Evolutionary conservation across 2,329 filamentous ascomycete species (phyloP), one percentile per base, ranked within the genome.

Genomic region (Aureobasidium sp.): DNA sequence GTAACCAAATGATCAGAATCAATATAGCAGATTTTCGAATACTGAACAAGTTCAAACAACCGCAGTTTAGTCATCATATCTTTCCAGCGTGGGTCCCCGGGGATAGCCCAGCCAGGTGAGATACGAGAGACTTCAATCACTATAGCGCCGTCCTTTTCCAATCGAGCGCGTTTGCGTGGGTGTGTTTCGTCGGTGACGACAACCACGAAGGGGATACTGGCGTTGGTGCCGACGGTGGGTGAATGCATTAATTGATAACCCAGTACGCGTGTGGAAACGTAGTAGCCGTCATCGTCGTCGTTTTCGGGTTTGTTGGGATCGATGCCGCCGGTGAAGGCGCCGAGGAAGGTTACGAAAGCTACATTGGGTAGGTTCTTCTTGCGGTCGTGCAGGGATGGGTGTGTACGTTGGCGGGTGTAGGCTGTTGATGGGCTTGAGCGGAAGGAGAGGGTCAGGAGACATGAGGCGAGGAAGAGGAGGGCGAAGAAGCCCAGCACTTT

Each of bases 311-410:
- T 65, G 10, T 64, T 66, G 15, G 62, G 59, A 25, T 64, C 63
- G 32, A 62, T 55, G 52, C 60, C 64, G 15, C 65, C 63, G 36
- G 64, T 66, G 49, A 63, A 70, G 48, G 63, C 70, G 36, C 69
- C 69, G 25, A 76, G 70, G 65, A 75, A 75, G 25, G 73, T 75
- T 4, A 73, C 74, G 63, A 71, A 76, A 61, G 73, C 74, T 54
- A 72, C 69, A 63, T 71, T 50, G 64, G 64, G 37, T 2, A 29
- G 32, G 9, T 29, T 15, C 5, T 39, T 45, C 13, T 39, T 61
- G 41, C 42, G 39, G 0, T 30, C 44, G 13, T n/a, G 25, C 1
- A 9, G 32, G 42, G 29, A 8, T 10, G 21, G 25, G 37, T 52
- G 42, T 8, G 11, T 11, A 21, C 36, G 55, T 45, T 59, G 29